These are phyloP conservation scores for Byssoonygena ceratinophila DNA, from an alignment of 2,329 filamentous ascomycete species.

Conservation along the genomic window DNA sequence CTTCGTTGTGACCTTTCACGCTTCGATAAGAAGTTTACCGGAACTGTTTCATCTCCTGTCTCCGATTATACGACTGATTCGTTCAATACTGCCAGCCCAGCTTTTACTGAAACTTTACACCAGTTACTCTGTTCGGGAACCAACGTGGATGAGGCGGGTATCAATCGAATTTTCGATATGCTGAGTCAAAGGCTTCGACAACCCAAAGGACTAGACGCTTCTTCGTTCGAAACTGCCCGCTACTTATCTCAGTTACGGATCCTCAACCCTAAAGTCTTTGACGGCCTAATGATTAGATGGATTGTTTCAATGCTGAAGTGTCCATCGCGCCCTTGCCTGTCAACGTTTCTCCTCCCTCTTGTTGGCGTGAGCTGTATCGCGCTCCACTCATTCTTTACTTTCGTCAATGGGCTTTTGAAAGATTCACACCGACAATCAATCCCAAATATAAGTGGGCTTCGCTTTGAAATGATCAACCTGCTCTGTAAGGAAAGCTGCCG, in stretches of 20 bases:
- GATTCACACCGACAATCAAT: constrained; percentile 12
- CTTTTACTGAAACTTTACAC: constrained; percentile 38
- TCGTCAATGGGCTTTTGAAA: constrained; percentile 27
- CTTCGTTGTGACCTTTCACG: constrained; percentile 38
- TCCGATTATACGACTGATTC: constrained; percentile 39
- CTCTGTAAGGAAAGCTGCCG: not conserved
- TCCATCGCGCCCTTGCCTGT: constrained; percentile 26
- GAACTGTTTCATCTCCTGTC: constrained; percentile 40
- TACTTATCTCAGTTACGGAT: constrained; percentile 36
- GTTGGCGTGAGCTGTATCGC: constrained; percentile 39
- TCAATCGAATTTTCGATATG: constrained; percentile 35
- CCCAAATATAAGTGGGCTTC: constrained; percentile 2
- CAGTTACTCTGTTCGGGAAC: constrained; percentile 37
- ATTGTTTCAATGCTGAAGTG: constrained; percentile 31
- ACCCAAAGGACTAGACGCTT: constrained; percentile 22
- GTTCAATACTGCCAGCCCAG: constrained; percentile 31
- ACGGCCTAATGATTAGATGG: constrained; percentile 36
- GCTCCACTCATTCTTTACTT: constrained; percentile 31
- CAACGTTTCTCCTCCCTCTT: constrained; percentile 30
- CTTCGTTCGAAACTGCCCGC: constrained; percentile 30
- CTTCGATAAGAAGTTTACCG: constrained; percentile 34
- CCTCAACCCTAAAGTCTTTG: constrained; percentile 37
- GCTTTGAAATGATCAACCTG: constrained; percentile 8
- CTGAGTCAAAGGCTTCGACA: constrained; percentile 32
- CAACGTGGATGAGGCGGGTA: constrained; percentile 38